A percentile compares a stretch with the other conserved stretches of the same genome.
Evolutionary conservation across 768 basidiomycete species (phyloP).

Genomic region (Suillus weaverae): DNA sequence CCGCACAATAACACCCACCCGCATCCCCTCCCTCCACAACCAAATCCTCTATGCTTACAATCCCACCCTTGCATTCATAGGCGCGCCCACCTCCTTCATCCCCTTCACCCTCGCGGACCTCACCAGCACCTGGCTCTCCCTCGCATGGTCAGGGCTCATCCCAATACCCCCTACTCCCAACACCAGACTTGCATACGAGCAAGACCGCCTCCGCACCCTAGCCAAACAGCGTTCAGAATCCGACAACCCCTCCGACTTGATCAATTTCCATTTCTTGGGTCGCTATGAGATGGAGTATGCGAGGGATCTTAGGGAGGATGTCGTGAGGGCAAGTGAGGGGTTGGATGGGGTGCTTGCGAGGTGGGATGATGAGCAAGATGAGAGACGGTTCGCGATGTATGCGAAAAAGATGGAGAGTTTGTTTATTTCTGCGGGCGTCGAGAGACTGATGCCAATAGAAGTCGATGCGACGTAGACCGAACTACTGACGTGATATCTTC

Average conservation of each 20-base stretch:
- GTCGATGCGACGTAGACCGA: background rate
- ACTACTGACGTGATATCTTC: too few species aligned
- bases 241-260: conserved; percentile 26
- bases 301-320: conserved; percentile 16
- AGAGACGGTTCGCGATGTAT: conserved; percentile 27
- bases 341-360: conserved; percentile 19
- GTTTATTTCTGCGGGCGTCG: conserved; percentile 16
- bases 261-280: conserved; percentile 27
- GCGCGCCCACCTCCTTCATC: conserved; percentile 42
- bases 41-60: conserved; percentile 48
- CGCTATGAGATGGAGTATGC: conserved; percentile 25
- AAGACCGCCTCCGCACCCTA: conserved; percentile 31
- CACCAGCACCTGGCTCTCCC: conserved; percentile 48
- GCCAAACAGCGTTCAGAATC: conserved; percentile 19
- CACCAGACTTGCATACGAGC: conserved; percentile 39
- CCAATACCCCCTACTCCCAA: conserved; percentile 35
- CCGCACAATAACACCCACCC: conserved; percentile 29
- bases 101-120: conserved; percentile 52
- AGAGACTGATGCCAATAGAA: background rate
- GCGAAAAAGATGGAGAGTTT: conserved; percentile 28
- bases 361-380: conserved; percentile 31
- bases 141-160: conserved; percentile 38
- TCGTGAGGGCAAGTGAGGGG: conserved; percentile 13
- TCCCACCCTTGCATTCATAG: conserved; percentile 48
- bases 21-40: conserved; percentile 46